Base-by-base conservation (phyloP, 2,329 filamentous ascomycete species). In the Ceratocystis smalleyi region DNA sequence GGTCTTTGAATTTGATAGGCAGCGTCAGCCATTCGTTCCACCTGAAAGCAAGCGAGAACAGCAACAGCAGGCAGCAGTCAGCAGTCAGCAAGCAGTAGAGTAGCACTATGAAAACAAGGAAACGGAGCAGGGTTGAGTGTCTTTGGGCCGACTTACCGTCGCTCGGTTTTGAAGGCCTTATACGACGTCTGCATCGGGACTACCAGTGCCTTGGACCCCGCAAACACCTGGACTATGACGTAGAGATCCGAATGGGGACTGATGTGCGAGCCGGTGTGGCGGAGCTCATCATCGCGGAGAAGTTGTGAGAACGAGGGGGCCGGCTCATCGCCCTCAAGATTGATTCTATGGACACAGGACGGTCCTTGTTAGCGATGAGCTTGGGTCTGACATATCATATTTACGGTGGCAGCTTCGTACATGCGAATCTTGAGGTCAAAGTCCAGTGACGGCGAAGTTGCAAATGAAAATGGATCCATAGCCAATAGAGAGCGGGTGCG, bases 21-120 rank as follows among this genome's bases (percentile, higher is more conserved):
- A 99, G 77, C 40, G 87, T 84, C 32, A 99, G 82, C 94, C 95
- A 99, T 77, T 97, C 92, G 72, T 95, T 96, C 94, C 94, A 96
- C 72, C 84, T 85, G 66, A 71, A 40, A 57, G 64, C 68, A 51
- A 51, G 10, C 22, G 3, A 22, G 6, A 69, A 27, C 67, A 65
- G 10, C 22, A 24, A 5, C 1, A 7, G 45, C 49, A 7, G 45
- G 57, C 55, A 64, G 40, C n/a, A 47, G 4, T 5, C 27, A 55
- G 47, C 54, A 19, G 19, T 24, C 15, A 62, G 61, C 35, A 62
- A 15, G 43, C 24, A 17, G 27, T 8, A 8, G 17, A 24, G 60
- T 45, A 43, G 60, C 15, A 51, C 35, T 40, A 40, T 15, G 3
- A 12, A 40, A 40, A 40, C 10, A 19, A 49, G 30, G 24, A 51